Conservation (phyloP, 2,329 filamentous ascomycete species). For the Metarhizium robertsii region DNA sequence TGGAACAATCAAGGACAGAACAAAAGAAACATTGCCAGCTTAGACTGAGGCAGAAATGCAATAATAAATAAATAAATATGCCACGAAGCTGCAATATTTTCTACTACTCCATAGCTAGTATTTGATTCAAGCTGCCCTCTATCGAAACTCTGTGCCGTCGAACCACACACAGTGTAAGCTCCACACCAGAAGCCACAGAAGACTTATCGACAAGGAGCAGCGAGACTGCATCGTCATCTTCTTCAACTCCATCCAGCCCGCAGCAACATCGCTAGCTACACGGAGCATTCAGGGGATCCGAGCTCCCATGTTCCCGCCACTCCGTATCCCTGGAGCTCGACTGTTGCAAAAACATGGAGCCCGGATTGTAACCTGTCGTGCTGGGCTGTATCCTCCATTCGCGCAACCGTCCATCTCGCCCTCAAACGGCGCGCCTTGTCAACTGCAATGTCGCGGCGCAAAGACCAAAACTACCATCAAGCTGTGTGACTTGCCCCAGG, state of each 20-base stretch:
- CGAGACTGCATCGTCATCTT: too few species aligned
- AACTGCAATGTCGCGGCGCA: constrained; percentile 32
- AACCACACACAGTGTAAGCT: too few species aligned
- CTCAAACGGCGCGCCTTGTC: not conserved
- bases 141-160: too few species aligned
- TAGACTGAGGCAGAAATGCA: not conserved
- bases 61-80: not conserved
- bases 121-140: too few species aligned
- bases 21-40: not conserved
- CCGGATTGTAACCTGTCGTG: not conserved
- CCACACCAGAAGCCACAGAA: too few species aligned
- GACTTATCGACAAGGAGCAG: too few species aligned
- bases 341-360: constrained; percentile 1
- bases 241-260: not conserved
- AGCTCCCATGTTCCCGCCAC: constrained; percentile 11
- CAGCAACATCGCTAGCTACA: not conserved
- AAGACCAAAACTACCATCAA: constrained; percentile 45
- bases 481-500: constrained; percentile 49
- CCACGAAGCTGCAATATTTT: too few species aligned
- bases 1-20: not conserved
- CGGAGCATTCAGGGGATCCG: not conserved
- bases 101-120: too few species aligned
- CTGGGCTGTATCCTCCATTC: not conserved
- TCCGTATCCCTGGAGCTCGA: constrained; percentile 2
- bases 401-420: not conserved